Evolutionary conservation across 306 rosid species (phyloP).

Genomic region (Citrullus mucosospermus): DNA sequence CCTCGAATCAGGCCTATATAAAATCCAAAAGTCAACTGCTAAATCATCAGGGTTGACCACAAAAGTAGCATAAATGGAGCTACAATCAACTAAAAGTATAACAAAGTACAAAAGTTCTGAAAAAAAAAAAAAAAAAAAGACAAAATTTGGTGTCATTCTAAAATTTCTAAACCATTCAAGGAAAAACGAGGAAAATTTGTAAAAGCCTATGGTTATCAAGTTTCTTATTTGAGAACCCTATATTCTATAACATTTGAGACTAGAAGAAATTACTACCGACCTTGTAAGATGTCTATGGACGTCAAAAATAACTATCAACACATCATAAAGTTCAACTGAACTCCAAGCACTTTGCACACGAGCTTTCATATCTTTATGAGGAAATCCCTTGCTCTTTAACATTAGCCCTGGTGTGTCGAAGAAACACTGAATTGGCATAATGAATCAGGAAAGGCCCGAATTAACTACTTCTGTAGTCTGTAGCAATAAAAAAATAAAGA

Average conservation of each 20-base stretch:
- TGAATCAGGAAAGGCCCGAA: background rate
- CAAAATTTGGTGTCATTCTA: background rate
- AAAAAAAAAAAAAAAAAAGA: background rate
- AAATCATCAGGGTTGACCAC: slow-evolving; percentile 2
- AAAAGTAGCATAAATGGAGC: background rate
- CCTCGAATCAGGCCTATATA: slow-evolving; percentile 68
- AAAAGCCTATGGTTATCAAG: background rate
- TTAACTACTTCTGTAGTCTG: background rate
- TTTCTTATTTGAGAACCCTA: background rate
- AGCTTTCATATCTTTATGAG: slow-evolving; percentile 66
- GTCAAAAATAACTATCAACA: slow-evolving; percentile 75
- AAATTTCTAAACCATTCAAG: background rate
- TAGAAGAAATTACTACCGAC: slow-evolving; percentile 20
- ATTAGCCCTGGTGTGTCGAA: slow-evolving; percentile 90
- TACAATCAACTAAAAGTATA: background rate
- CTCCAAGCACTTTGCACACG: slow-evolving; percentile 97
- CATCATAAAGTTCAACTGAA: slow-evolving; percentile 73
- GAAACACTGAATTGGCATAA: slow-evolving; percentile 56
- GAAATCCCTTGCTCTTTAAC: slow-evolving; percentile 49
- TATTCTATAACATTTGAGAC: background rate
- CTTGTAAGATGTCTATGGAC: slow-evolving; percentile 85
- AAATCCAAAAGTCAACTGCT: slow-evolving; percentile 7
- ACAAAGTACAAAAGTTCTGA: background rate
- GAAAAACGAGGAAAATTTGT: background rate
- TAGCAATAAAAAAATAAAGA: background rate